A percentile compares a stretch with the other conserved stretches of the same genome.
These are phyloP conservation scores for Colletotrichum aenigma DNA, from an alignment of 2,329 filamentous ascomycete genomes.

Conservation along the genomic window DNA sequence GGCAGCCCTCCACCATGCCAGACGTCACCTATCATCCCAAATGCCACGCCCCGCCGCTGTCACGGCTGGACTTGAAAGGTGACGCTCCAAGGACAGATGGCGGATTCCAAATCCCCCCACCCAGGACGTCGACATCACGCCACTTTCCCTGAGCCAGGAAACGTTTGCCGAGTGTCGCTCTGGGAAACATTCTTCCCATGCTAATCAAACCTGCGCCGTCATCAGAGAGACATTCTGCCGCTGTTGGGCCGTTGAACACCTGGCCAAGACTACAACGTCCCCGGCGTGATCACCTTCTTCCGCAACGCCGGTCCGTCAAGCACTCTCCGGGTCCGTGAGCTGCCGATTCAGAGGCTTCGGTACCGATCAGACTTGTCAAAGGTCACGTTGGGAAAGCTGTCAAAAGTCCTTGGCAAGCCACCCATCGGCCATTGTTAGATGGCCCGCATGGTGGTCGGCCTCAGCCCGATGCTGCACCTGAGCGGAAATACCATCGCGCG, in stretches of 20 bases:
- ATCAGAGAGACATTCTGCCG: not conserved
- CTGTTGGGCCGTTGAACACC: not conserved
- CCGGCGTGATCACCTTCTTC: not conserved
- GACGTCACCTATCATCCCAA: slow-evolving; percentile 9
- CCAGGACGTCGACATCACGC: not conserved
- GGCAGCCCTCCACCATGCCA: not conserved
- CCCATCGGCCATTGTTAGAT: not conserved
- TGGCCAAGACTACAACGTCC: not conserved
- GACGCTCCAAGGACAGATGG: not conserved
- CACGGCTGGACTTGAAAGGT: not conserved
- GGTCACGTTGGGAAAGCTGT: not conserved
- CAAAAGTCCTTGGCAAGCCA: not conserved
- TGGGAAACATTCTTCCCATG: slow-evolving; percentile 5
- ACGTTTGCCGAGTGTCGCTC: not conserved
- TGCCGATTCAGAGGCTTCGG: not conserved
- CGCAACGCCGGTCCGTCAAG: not conserved
- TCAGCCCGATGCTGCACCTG: not conserved
- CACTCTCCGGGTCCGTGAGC: not conserved
- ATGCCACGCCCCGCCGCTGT: not conserved
- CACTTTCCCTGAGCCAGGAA: not conserved
- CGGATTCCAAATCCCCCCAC: not conserved
- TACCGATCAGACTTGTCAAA: not conserved
- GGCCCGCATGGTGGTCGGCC: not conserved
- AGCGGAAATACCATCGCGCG: not conserved
- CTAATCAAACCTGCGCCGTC: not conserved